Conservation (phyloP, 2,329 filamentous ascomycete genomes). For the Ustulina deusta region DNA sequence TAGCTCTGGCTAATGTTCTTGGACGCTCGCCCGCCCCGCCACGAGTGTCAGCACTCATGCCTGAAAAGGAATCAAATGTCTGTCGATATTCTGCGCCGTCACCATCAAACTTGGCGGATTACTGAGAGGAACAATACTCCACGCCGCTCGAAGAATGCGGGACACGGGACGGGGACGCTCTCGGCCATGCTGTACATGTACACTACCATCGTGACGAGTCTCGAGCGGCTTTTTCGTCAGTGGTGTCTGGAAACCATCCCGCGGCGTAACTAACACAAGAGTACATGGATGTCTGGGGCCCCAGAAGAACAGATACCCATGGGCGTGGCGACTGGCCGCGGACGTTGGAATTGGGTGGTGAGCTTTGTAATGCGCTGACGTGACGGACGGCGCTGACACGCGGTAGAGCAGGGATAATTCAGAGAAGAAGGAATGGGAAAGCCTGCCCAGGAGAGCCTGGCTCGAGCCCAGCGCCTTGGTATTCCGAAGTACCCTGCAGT, state of each 20-base stretch:
- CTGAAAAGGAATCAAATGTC: slow-evolving; percentile 26
- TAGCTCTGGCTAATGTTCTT: slow-evolving; percentile 30
- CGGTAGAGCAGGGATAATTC: slow-evolving; percentile 15
- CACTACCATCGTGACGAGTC: not conserved
- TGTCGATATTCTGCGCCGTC: slow-evolving; percentile 21
- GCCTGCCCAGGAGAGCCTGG: not conserved
- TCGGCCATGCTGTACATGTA: not conserved
- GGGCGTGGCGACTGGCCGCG: not conserved
- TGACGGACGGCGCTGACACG: slow-evolving; percentile 17
- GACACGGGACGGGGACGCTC: not conserved
- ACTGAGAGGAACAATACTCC: slow-evolving; percentile 21
- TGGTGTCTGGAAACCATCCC: slow-evolving; percentile 6
- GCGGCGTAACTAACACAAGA: not conserved
- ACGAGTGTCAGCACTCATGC: slow-evolving; percentile 28
- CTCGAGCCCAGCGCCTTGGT: slow-evolving; percentile 32
- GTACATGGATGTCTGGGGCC: not conserved
- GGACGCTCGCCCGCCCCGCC: slow-evolving; percentile 22
- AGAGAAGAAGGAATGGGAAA: slow-evolving; percentile 15
- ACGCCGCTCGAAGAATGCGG: not conserved
- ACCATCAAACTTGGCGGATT: slow-evolving; percentile 32
- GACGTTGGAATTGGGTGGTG: slow-evolving; percentile 26
- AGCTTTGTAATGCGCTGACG: slow-evolving; percentile 30
- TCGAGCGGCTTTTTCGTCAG: not conserved
- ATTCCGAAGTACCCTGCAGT: slow-evolving; percentile 36
- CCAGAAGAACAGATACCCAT: not conserved